Base-by-base conservation (phyloP, 2,329 filamentous ascomycete species). In the Neospermospora avenae region DNA sequence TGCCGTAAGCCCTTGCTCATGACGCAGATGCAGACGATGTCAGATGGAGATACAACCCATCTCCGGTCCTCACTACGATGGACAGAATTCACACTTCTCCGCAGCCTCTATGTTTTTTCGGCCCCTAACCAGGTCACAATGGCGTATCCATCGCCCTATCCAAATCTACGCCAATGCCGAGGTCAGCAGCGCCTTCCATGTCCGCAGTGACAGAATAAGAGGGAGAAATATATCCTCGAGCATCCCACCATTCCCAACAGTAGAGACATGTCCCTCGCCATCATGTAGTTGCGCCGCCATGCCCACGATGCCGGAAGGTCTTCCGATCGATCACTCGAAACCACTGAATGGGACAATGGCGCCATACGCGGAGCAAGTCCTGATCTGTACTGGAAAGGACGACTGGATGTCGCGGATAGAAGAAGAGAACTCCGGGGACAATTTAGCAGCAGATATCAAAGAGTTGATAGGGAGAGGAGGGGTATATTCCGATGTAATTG, bases 331-430 rank as follows among this genome's bases (percentile, higher is more conserved):
- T 71, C 80, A 82, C 68, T 81, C 84, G 62, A 83, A 83, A 41
- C 80, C 82, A 18, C 77, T 97, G 45, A 87, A 89, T 70, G 90
- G 90, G 13, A 88, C 89, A 5, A 93, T 96, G 76, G 80, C 88
- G 1, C 78, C 81, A 1, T 96, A 96, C 72, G 81, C 86, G 1
- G 88, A 96, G 74, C 92, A 97, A 68, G 83, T 97, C 3, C 75
- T 98, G 10, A 80, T 97, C 14, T 93, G 89, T 63, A 96, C 92
- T 0, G 92, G 91, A 4, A 84, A 85, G 62, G 77, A 81, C 31
- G 90, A 96, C 75, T 97, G 93, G 93, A 79, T 81, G 28, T 93
- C 89, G 70, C 84, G 84, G 59, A 96, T 97, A 63, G 92, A 96
- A 72, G 87, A 96, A 48, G 91, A 96, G 61, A 84, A 87, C 67